Base-by-base conservation (phyloP, 2,329 filamentous ascomycete genomes). In the Botryotinia globosa region DNA sequence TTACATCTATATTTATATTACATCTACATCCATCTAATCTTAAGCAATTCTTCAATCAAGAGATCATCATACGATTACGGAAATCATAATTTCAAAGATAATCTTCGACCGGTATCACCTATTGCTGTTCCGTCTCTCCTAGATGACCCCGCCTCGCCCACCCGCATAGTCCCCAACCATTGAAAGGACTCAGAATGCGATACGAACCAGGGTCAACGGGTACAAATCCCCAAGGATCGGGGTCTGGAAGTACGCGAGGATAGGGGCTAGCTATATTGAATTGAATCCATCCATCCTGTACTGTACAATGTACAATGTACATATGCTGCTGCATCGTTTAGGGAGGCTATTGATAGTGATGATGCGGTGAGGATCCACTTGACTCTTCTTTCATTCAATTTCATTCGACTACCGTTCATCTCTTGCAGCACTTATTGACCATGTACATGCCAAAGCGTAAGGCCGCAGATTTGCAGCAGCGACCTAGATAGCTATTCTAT, bases 151-250 rank as follows among this genome's bases (percentile, higher is more conserved):
- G 34, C 65, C 56, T 56, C 34, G 48, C 48, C 42, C 48, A 34
- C 65, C 42, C 48, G 48, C 65, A 56, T 56, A 48, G 48, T 56
- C 65, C 32, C 48, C 65, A 56, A 39, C 34, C 64, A 54, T 54
- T 20, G 29, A 45, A 39, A 39, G 25, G 22, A 22, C 25, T 34
- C 4, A 32, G 16, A 54, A 56, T 56, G 54, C 37, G 37, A 68
- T 42, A 29, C 39, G 37, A 29, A 32, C 48, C 44, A 56, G 65
- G 48, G 22, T 42, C 18, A 10, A 22, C 37, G 25, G 65, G 34
- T 29, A 29, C 25, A 63, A 63, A 45, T 54, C 64, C 34, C 45
- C 45, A 22, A 39, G 32, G 45, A 54, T 67, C 64, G 45, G 64
- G 34, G 42, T 22, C 39, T 29, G 51, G n/a, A 48, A 42, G 32